These are phyloP conservation scores for Candida chilensis DNA, from an alignment of 805 yeast genomes.

Conservation along the genomic window DNA sequence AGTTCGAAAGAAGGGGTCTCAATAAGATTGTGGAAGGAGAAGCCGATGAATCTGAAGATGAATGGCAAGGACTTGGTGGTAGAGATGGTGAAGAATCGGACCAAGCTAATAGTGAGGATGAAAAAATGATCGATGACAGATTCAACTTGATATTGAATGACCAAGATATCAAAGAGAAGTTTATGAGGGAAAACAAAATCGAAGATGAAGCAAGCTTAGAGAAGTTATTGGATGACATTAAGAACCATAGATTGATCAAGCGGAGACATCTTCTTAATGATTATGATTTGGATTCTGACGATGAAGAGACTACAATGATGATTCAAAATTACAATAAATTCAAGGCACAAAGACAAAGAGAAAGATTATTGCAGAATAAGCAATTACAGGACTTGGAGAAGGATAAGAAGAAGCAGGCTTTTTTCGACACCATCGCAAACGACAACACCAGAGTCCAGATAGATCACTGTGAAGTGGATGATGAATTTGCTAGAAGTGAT, in stretches of 20 bases:
- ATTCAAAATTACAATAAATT: slow-evolving; percentile 34
- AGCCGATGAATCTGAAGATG: slow-evolving; percentile 87
- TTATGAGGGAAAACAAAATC: slow-evolving; percentile 51
- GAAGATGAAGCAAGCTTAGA: slow-evolving; percentile 57
- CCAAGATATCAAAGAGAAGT: slow-evolving; percentile 45
- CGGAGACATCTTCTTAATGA: slow-evolving; percentile 42
- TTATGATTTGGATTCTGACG: slow-evolving; percentile 59
- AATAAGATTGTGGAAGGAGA: slow-evolving; percentile 64
- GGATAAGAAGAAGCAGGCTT: slow-evolving; percentile 54
- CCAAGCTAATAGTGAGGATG: slow-evolving; percentile 67
- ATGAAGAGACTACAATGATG: slow-evolving; percentile 53
- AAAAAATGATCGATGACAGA: slow-evolving; percentile 67
- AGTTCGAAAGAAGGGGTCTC: slow-evolving; percentile 50
- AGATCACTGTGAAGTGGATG: slow-evolving; percentile 14
- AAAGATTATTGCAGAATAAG: slow-evolving; percentile 36
- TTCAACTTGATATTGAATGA: slow-evolving; percentile 48
- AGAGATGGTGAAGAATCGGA: slow-evolving; percentile 50
- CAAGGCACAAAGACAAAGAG: slow-evolving; percentile 33
- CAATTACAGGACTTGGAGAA: slow-evolving; percentile 32
- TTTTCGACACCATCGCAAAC: slow-evolving; percentile 55
- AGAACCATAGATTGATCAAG: slow-evolving; percentile 61
- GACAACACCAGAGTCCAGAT: slow-evolving; percentile 13
- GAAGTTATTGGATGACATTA: slow-evolving; percentile 60
- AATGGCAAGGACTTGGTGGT: slow-evolving; percentile 79
- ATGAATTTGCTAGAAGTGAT: slow-evolving; percentile 10